These are phyloP conservation scores for Echites panduratus DNA, from an alignment of 257 asterid species.

Conservation along the genomic window DNA sequence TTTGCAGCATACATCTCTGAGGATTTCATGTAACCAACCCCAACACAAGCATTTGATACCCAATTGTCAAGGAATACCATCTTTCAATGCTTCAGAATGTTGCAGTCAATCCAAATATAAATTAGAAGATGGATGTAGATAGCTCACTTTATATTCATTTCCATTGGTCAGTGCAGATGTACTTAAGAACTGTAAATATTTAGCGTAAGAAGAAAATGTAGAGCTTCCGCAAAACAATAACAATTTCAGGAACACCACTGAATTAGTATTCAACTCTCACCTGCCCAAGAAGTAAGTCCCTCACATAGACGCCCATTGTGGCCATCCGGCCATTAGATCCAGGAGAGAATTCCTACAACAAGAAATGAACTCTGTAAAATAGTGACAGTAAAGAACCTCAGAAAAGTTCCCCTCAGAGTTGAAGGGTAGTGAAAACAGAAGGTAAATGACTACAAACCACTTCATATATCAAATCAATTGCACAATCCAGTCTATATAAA, in stretches of 20 bases:
- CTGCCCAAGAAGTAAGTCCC: constrained; percentile 97
- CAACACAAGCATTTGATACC: not conserved
- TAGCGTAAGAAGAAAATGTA: not conserved
- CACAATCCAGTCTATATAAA: not conserved
- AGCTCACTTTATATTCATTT: no score
- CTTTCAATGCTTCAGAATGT: not conserved
- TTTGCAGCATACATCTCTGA: not conserved
- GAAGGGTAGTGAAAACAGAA: not conserved
- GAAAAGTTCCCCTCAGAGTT: not conserved
- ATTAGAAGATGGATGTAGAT: no score
- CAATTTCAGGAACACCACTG: not conserved
- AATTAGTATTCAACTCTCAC: constrained; percentile 34
- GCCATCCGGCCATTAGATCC: constrained; percentile 87
- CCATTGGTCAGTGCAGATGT: no score
- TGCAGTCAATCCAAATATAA: not conserved
- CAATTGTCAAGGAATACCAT: not conserved
- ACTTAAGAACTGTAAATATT: not conserved
- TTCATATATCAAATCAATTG: not conserved
- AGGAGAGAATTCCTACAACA: constrained; percentile 82
- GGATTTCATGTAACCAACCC: not conserved
- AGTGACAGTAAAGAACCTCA: constrained; percentile 8
- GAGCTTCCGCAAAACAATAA: not conserved
- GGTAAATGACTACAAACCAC: not conserved
- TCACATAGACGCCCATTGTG: constrained; percentile 86
- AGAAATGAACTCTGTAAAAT: constrained; percentile 14